Conservation (phyloP, 257 asterid species). For the Solanum acaule region DNA sequence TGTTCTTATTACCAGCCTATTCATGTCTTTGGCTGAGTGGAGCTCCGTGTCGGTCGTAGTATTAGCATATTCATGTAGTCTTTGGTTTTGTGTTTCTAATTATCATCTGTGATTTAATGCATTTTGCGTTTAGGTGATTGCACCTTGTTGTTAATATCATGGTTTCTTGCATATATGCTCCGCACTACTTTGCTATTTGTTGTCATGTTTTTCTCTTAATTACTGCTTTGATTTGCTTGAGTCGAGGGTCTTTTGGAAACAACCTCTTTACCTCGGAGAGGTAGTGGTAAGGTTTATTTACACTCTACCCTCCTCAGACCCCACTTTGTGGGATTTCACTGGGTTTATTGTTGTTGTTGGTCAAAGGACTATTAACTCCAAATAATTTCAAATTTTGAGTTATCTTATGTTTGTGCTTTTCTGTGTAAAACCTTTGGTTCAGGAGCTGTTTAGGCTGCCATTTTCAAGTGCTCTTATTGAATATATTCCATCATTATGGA, state of each 20-base stretch:
- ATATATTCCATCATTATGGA: neutral
- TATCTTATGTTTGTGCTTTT: neutral
- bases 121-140: neutral
- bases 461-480: neutral
- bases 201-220: neutral
- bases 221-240: neutral
- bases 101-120: neutral
- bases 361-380: neutral
- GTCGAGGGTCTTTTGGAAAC: neutral
- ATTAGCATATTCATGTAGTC: neutral
- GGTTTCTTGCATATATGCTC: neutral
- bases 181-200: neutral
- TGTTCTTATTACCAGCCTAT: neutral
- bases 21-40: neutral
- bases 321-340: neutral
- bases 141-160: neutral
- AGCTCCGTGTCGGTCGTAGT: neutral
- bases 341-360: neutral
- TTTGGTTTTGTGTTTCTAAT: neutral
- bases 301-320: neutral
- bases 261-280: neutral
- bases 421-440: neutral
- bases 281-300: neutral
- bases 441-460: neutral
- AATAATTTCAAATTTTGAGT: neutral